Evolutionary conservation across 345 rosid genomes (phyloP).

Genomic region (Eucalyptus polybractea): DNA sequence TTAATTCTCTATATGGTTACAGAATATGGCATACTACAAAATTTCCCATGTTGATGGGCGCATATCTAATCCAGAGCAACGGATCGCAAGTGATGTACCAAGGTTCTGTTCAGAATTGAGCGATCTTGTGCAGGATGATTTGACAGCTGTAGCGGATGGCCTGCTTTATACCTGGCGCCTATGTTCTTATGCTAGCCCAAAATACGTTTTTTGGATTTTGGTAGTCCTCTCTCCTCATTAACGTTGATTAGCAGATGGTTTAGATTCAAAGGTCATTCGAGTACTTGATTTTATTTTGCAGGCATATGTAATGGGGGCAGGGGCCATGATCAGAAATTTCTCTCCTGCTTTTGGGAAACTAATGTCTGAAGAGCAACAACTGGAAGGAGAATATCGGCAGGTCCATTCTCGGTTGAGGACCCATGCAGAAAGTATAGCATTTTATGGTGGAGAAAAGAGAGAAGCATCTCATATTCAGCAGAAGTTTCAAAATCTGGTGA

Average conservation of each 20-base stretch:
- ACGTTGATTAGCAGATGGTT: neutral
- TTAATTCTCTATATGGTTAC: slow-evolving; percentile 10
- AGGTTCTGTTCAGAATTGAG: slow-evolving; percentile 94
- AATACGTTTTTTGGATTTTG: slow-evolving; percentile 90
- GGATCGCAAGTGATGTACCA: slow-evolving; percentile 94
- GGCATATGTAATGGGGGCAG: slow-evolving; percentile 94
- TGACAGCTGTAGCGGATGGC: slow-evolving; percentile 81
- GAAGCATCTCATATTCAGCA: slow-evolving; percentile 86
- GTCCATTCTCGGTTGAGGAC: slow-evolving; percentile 97
- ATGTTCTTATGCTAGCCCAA: slow-evolving; percentile 96
- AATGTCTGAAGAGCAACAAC: slow-evolving; percentile 90
- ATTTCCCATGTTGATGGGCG: slow-evolving; percentile 95
- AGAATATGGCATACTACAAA: slow-evolving; percentile 99
- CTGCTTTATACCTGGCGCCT: slow-evolving; percentile 91
- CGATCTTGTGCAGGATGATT: slow-evolving; percentile 84
- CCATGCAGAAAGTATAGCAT: slow-evolving; percentile 97
- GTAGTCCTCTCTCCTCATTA: slow-evolving; percentile 22
- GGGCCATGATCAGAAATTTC: slow-evolving; percentile 73
- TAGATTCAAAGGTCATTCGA: neutral
- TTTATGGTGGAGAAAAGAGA: slow-evolving; percentile 89
- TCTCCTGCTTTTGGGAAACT: slow-evolving; percentile 94
- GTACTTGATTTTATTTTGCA: slow-evolving; percentile 9
- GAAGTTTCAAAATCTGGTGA: slow-evolving; percentile 66
- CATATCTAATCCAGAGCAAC: slow-evolving; percentile 85
- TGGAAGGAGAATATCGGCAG: slow-evolving; percentile 95